Base-by-base conservation (phyloP, 1,284 basidiomycete genomes). In the Trichosporon coremiiforme region DNA sequence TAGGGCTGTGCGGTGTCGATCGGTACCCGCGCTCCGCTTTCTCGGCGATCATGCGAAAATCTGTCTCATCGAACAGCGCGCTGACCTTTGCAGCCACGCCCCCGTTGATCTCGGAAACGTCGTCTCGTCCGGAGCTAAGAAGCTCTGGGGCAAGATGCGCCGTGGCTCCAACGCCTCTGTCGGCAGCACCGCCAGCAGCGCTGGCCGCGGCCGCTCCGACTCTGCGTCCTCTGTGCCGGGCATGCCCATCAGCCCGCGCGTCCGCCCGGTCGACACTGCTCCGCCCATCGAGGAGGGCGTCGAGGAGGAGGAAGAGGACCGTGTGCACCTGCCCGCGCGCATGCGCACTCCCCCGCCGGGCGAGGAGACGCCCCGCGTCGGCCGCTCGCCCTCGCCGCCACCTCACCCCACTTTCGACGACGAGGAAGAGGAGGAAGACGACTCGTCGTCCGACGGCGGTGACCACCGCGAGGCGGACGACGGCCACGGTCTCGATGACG, bases 21-120 rank as follows among this genome's bases (percentile, higher is more conserved):
- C 57, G 55, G 55, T 20, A 17, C 55, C 29, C 6, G 29, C 31
- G 29, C 10, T 20, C 25, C 55, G 22, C 55, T 15, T 17, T 53
- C 7, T 38, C 22, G 65, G 20, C 31, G 41, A 31, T 38, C n/a
- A 9, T 35, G 31, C 57, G 57, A 35, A 33, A 10, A 31, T 15
- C 15, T 33, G 31, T 60, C 15, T 2, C 29, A 31, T 17, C 17
- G 55, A 60, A 8, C 13, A 60, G 57, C 57, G 17, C 31, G 31
- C 57, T 60, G 57, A 60, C 57, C 7, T 7, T n/a, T 9, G 29
- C 31, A 60, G 57, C 13, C 57, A 60, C 13, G 57, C 57, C 1
- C 68, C 76, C 0, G 76, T 81, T n/a, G 82, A 84, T 67, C 65
- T 84, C 9, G 82, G 82, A 10, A 73, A 76, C 25, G 73, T 81